Evolutionary conservation across 2,329 filamentous ascomycete genomes (phyloP), one percentile per base, ranked within the genome.

Genomic region (Ilyonectria sp.): DNA sequence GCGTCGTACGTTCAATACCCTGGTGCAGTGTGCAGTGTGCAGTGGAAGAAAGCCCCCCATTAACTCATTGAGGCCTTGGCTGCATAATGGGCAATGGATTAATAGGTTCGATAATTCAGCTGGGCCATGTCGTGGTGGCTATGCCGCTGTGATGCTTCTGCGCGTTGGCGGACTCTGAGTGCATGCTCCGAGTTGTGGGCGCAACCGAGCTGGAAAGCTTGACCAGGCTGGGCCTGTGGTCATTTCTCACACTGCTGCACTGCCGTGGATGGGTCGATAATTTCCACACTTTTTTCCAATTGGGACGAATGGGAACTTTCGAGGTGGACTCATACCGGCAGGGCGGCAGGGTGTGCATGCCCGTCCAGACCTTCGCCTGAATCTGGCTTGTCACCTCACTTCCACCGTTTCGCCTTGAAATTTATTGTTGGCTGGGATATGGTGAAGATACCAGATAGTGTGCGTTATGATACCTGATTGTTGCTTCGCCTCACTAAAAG

Each of bases 401-500:
- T 44, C 40, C n/a, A 44, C 40, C 40, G 40, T 44, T 44, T 44
- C 40, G 40, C 40, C 40, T 1, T 21, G 43, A 23, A 46, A 46
- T 46, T 19, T 44, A 46, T 46, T 46, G 43, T 21, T 46, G 21
- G 43, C 19, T 46, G 21, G 43, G 43, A n/a, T 46, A 46, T 46
- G 43, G 21, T 46, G 43, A 46, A 46, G 43, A 46, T 46, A 46
- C 43, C 43, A 46, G 43, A 10, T 46, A 46, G 43, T 46, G 17
- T 46, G 19, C 43, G 43, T 46, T 46, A 19, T 46, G 43, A 46
- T 46, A 46, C 43, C 43, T 19, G 19, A 17, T 46, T 46, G 43
- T 46, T 46, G 43, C 43, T 46, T 46, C 43, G 43, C 43, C 43
- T 46, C 43, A 23, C 43, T 46, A 46, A 46, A 46, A 46, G 43